phyloP scores from a whole-genome alignment of 2,329 filamentous ascomycete species.

The Trichoderma sp. region DNA sequence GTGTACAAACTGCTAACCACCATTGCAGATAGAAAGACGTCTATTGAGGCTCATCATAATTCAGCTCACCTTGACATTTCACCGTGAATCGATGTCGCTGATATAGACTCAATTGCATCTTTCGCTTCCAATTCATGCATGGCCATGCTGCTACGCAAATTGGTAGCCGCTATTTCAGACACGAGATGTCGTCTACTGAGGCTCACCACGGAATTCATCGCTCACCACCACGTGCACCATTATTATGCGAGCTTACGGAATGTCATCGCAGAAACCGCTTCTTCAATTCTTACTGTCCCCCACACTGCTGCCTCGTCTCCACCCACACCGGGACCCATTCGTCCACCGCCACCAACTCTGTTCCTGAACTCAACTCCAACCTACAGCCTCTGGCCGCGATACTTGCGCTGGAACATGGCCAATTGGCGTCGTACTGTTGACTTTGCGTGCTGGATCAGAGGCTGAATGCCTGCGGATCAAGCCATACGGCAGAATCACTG shows the following conservation, averaged over 20 bases:
- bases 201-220: background rate
- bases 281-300: background rate
- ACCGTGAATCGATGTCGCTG: background rate
- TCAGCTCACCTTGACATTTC: too few relatives aligned
- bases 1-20: too few relatives aligned
- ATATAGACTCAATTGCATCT: background rate
- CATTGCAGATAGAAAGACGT: too few relatives aligned
- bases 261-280: background rate
- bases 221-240: constrained; percentile 8
- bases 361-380: background rate
- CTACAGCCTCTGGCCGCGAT: background rate
- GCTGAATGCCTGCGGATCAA: background rate
- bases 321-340: background rate
- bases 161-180: background rate
- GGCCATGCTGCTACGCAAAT: background rate
- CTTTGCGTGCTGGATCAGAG: background rate
- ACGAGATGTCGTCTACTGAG: background rate
- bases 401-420: background rate
- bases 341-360: constrained; percentile 18
- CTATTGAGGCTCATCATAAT: too few relatives aligned
- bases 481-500: background rate
- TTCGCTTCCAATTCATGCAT: background rate
- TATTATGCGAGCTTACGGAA: background rate
- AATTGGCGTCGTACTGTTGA: background rate
- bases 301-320: constrained; percentile 11